These are phyloP conservation scores for Cyberlindnera xylosilytica DNA, from an alignment of 805 yeast species.

Conservation along the genomic window DNA sequence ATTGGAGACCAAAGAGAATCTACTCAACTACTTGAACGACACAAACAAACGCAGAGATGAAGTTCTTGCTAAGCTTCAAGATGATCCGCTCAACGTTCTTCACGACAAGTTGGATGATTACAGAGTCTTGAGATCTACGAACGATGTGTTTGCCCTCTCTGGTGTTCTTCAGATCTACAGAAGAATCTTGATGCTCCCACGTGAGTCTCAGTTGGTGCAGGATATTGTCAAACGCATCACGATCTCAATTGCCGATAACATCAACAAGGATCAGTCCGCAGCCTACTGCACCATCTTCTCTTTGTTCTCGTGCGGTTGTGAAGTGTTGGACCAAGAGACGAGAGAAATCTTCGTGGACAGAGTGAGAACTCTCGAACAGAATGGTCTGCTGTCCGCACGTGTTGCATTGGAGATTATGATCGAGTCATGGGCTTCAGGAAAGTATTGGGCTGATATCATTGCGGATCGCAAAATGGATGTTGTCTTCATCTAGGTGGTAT, in stretches of 20 bases:
- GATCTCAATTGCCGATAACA: conserved; percentile 30
- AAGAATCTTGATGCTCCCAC: conserved; percentile 50
- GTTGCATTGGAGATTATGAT: conserved; percentile 37
- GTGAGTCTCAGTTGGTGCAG: conserved; percentile 46
- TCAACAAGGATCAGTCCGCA: conserved; percentile 44
- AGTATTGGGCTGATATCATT: conserved; percentile 51
- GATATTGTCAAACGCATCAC: conserved; percentile 35
- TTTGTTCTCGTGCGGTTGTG: conserved; percentile 54
- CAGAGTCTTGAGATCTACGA: conserved; percentile 41
- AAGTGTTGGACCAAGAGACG: conserved; percentile 35
- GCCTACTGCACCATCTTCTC: conserved; percentile 52
- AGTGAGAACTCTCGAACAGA: conserved; percentile 34
- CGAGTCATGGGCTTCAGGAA: conserved; percentile 51
- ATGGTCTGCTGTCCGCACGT: conserved; percentile 32
- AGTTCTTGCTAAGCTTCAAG: conserved; percentile 16
- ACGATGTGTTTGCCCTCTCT: conserved; percentile 47
- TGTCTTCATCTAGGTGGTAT: conserved; percentile 44
- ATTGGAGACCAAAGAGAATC: conserved; percentile 36
- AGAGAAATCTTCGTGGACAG: conserved; percentile 36
- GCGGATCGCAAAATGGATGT: conserved; percentile 40
- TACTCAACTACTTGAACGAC: conserved; percentile 25
- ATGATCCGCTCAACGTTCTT: conserved; percentile 9
- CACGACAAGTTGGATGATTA: conserved; percentile 17
- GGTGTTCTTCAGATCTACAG: conserved; percentile 57
- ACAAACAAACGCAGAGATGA: conserved; percentile 29